These are phyloP conservation scores for Prunus campanulata DNA, from an alignment of 306 rosid genomes.

Conservation along the genomic window DNA sequence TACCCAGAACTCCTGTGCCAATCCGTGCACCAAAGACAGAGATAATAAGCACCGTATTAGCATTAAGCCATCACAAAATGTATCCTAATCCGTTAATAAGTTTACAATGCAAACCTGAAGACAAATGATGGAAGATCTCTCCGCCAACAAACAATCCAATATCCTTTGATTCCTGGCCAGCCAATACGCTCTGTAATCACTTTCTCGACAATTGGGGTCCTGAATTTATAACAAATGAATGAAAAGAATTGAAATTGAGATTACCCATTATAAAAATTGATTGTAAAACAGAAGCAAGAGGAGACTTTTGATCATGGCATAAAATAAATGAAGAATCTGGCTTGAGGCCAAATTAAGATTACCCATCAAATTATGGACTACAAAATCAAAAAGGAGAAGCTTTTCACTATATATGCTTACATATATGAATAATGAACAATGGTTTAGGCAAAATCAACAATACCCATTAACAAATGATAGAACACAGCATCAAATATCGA, in stretches of 20 bases:
- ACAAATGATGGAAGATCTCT: constrained; percentile 90
- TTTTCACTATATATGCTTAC: not conserved
- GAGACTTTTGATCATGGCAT: not conserved
- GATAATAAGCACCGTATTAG: not conserved
- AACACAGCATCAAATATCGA: not conserved
- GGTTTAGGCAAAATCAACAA: not conserved
- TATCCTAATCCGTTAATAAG: not conserved
- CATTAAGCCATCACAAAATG: not conserved
- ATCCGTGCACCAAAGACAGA: constrained; percentile 6
- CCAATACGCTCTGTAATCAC: constrained; percentile 73
- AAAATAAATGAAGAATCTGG: not conserved
- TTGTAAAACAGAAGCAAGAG: not conserved
- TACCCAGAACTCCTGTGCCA: constrained; percentile 76
- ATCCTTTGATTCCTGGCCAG: constrained; percentile 77
- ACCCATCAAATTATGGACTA: not conserved
- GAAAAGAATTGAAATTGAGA: not conserved
- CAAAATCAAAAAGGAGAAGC: not conserved
- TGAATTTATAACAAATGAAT: constrained; percentile 16
- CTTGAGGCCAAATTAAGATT: not conserved
- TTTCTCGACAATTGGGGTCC: constrained; percentile 79
- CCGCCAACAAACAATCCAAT: constrained; percentile 71
- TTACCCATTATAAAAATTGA: not conserved
- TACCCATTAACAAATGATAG: not conserved
- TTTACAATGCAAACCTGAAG: constrained; percentile 67
- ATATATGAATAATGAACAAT: not conserved